Conservation (phyloP, 2,329 filamentous ascomycete species). For the Fusarium concolor region DNA sequence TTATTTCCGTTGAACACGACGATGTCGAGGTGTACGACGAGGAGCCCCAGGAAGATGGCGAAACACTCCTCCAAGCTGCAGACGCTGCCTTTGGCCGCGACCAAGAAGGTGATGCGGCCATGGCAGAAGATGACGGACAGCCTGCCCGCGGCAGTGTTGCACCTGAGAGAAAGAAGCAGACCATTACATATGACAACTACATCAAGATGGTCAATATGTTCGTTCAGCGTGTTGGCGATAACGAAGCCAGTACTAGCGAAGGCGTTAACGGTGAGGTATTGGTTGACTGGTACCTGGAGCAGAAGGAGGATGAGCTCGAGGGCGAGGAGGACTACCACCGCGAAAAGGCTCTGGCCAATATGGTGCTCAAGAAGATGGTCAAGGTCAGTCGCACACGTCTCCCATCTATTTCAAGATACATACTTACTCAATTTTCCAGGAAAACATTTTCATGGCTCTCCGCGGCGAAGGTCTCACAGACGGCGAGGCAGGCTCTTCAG, state of each 20-base stretch:
- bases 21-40: slow-evolving; percentile 94
- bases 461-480: slow-evolving; percentile 69
- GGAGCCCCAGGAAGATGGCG: slow-evolving; percentile 58
- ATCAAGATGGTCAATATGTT: slow-evolving; percentile 89
- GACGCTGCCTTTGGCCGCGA: slow-evolving; percentile 59
- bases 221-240: slow-evolving; percentile 84
- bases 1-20: slow-evolving; percentile 97
- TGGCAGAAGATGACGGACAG: slow-evolving; percentile 53
- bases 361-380: slow-evolving; percentile 95
- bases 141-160: slow-evolving; percentile 53
- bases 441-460: slow-evolving; percentile 88
- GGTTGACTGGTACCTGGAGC: slow-evolving; percentile 90
- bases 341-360: slow-evolving; percentile 78
- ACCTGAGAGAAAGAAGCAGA: slow-evolving; percentile 71
- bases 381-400: slow-evolving; percentile 71
- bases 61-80: slow-evolving; percentile 57
- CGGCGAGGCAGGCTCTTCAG: slow-evolving; percentile 58
- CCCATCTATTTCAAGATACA: slow-evolving; percentile 6
- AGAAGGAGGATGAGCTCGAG: slow-evolving; percentile 84
- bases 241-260: slow-evolving; percentile 80
- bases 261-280: slow-evolving; percentile 87
- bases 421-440: slow-evolving; percentile 66
- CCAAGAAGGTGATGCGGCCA: slow-evolving; percentile 60
- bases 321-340: slow-evolving; percentile 83
- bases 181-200: slow-evolving; percentile 96